A percentile compares a stretch with the other conserved stretches of the same genome.
Conservation (phyloP, 495 filamentous ascomycete species). For the Gamarada debralockiae region DNA sequence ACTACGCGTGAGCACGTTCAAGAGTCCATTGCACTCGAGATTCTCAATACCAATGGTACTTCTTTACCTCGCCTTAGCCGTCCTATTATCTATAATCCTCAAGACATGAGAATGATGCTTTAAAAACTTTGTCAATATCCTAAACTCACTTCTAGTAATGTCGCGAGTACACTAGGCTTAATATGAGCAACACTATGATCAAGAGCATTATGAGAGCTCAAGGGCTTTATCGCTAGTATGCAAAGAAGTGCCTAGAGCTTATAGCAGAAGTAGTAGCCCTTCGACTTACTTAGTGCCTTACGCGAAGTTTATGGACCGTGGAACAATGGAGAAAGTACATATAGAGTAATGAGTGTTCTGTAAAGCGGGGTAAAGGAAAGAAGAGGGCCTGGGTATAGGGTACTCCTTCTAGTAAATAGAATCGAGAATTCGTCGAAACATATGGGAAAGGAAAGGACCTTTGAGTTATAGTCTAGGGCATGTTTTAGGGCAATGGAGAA, state of each 20-base stretch:
- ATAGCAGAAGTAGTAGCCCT: constrained; percentile 9
- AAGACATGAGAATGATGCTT: neutral
- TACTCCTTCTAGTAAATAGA: constrained; percentile 19
- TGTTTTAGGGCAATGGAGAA: constrained; percentile 3
- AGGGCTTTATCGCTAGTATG: neutral
- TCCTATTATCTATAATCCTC: neutral
- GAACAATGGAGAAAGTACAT: constrained; percentile 18
- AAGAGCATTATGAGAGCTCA: neutral
- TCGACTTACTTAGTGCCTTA: constrained; percentile 8
- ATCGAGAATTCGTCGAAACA: constrained; percentile 12
- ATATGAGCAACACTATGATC: constrained; percentile 1
- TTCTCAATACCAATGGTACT: neutral
- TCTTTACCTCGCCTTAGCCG: neutral
- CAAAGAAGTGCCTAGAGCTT: constrained; percentile 10
- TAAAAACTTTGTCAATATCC: neutral
- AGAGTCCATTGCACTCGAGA: neutral
- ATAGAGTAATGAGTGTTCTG: constrained; percentile 22
- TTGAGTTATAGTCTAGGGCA: constrained; percentile 21
- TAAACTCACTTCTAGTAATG: constrained; percentile 2
- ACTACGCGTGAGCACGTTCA: neutral
- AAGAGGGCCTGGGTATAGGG: constrained; percentile 16
- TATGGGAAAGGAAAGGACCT: constrained; percentile 23
- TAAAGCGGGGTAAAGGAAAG: constrained; percentile 17
- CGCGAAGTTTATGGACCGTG: constrained; percentile 6
- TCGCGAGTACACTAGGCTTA: neutral